Percentiles rank a stretch among this genome's conserved stretches.
These are phyloP conservation scores for Kluyveromyces nonfermentans DNA, from an alignment of 805 yeast species.

Conservation along the genomic window DNA sequence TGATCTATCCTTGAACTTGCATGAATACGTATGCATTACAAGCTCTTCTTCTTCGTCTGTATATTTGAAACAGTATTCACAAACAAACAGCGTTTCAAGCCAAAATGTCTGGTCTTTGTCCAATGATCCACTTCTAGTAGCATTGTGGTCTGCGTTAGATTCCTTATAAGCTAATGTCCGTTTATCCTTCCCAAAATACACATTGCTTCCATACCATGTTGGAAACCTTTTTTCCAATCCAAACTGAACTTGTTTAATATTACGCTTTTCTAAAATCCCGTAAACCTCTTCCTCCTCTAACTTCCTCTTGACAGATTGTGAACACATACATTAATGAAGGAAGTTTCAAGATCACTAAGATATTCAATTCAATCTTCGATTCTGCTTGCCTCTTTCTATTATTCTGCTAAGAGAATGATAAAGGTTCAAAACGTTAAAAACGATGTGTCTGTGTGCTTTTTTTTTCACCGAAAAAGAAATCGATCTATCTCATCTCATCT, in stretches of 20 bases:
- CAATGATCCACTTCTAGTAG: constrained; percentile 6
- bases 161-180: constrained; percentile 37
- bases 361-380: no score
- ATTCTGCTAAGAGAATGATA: not conserved
- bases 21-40: constrained; percentile 39
- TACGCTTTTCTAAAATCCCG: constrained; percentile 53
- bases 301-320: constrained; percentile 8
- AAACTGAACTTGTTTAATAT: constrained; percentile 54
- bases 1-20: constrained; percentile 33
- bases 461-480: not conserved
- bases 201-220: constrained; percentile 86
- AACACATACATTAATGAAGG: not conserved
- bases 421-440: constrained; percentile 4
- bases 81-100: constrained; percentile 58
- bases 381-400: not conserved
- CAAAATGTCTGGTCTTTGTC: constrained; percentile 27
- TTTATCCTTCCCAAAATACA: constrained; percentile 50
- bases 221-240: constrained; percentile 54
- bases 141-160: constrained; percentile 10
- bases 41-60: constrained; percentile 40
- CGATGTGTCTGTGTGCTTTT: constrained; percentile 1
- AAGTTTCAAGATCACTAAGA: not conserved
- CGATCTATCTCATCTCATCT: constrained; percentile 12
- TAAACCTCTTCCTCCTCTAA: constrained; percentile 35
- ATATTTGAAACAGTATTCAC: constrained; percentile 81